Conservation (phyloP, 225 moss, liverwort and hornwort species). For the Rhytidiadelphus loreus region DNA sequence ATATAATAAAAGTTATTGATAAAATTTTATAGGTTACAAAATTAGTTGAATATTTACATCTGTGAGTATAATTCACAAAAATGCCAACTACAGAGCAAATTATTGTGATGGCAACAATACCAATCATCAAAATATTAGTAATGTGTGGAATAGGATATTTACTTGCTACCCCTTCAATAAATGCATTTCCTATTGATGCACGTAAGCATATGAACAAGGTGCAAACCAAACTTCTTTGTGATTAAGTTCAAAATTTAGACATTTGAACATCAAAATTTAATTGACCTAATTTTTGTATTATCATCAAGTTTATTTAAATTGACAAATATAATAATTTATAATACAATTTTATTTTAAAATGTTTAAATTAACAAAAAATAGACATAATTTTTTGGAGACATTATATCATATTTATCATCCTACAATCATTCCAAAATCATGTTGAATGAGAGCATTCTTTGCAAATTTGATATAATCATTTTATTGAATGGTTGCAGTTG, state of each 20-base stretch:
- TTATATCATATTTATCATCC: not conserved
- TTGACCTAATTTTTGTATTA: not conserved
- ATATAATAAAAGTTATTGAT: not conserved
- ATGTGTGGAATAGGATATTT: constrained; percentile 55
- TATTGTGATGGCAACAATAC: constrained; percentile 45
- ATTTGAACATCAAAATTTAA: not conserved
- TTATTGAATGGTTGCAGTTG: constrained; percentile 14
- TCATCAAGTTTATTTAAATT: not conserved
- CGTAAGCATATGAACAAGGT: constrained; percentile 63
- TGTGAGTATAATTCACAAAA: not conserved
- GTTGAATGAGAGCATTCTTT: not conserved
- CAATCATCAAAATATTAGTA: constrained; percentile 46
- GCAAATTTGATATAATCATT: not conserved
- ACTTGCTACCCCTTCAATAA: constrained; percentile 35
- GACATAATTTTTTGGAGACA: not conserved
- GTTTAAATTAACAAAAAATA: not conserved
- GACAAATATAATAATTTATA: not conserved
- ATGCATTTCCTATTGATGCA: constrained; percentile 33
- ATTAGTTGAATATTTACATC: not conserved
- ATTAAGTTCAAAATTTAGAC: not conserved
- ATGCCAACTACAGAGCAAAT: constrained; percentile 6
- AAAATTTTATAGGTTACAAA: too few relatives aligned
- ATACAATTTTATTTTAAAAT: not conserved
- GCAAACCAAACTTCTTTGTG: not conserved
- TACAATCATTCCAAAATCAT: not conserved